Percentiles rank a stretch among this genome's conserved stretches.
phyloP scores from a whole-genome alignment of 768 basidiomycete species.

The Podaxis sp. region DNA sequence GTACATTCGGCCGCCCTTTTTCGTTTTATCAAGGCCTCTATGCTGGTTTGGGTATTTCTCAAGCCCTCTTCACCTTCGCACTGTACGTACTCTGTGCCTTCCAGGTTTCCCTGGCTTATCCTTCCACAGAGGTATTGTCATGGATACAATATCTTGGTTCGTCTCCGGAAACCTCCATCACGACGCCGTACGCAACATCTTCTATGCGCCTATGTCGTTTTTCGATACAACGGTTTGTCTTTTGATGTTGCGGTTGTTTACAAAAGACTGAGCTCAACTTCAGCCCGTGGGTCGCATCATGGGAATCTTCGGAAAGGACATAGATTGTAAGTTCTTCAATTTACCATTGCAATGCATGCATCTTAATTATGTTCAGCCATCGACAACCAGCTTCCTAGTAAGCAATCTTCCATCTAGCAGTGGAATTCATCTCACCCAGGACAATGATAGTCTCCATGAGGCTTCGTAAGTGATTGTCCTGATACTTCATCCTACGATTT shows the following conservation, averaged over 20 bases:
- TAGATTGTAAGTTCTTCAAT: conserved; percentile 44
- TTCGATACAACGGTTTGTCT: conserved; percentile 64
- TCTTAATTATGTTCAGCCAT: conserved; percentile 36
- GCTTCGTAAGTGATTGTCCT: conserved; percentile 40
- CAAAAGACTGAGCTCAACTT: background rate
- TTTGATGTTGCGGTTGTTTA: background rate
- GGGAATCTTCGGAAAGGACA: conserved; percentile 64
- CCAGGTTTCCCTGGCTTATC: background rate
- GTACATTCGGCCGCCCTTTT: conserved; percentile 45
- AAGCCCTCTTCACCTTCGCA: conserved; percentile 53
- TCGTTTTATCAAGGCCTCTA: conserved; percentile 68
- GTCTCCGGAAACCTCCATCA: conserved; percentile 66
- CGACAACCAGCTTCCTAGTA: conserved; percentile 60
- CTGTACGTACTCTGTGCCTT: conserved; percentile 35
- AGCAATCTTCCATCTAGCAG: conserved; percentile 13
- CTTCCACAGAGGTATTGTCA: conserved; percentile 41
- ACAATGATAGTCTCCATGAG: conserved; percentile 47
- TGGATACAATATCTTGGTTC: conserved; percentile 56
- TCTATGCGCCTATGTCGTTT: conserved; percentile 74
- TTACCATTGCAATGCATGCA: background rate
- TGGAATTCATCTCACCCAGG: background rate
- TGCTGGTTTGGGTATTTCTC: conserved; percentile 56
- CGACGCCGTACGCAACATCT: conserved; percentile 51
- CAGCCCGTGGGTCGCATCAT: conserved; percentile 61
- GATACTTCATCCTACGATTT: background rate